phyloP scores from a whole-genome alignment of 2,329 filamentous ascomycete genomes.

The Thelonectria olida region DNA sequence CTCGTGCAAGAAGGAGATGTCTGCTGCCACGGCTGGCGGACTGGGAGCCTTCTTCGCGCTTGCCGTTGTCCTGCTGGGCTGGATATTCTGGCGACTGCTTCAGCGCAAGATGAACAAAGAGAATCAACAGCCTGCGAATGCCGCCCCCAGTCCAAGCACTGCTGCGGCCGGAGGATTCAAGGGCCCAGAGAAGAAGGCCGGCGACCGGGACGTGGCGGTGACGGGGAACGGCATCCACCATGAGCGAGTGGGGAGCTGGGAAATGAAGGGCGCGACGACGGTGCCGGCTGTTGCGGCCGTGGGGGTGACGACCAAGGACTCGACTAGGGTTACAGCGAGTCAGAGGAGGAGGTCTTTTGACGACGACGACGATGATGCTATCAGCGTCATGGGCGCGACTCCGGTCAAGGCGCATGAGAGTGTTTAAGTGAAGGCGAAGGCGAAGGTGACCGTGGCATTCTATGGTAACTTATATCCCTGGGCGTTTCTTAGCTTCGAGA shows the following conservation, averaged over 20 bases:
- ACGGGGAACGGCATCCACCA: conserved; percentile 51
- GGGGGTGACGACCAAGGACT: conserved; percentile 37
- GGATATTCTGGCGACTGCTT: too few species aligned
- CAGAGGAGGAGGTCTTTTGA: conserved; percentile 32
- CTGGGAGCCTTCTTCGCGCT: neutral
- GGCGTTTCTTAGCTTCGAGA: neutral
- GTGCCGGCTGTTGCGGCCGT: conserved; percentile 22
- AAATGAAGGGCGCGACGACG: conserved; percentile 45
- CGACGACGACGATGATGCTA: conserved; percentile 43
- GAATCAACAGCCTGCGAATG: neutral
- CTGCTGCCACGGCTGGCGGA: too few species aligned
- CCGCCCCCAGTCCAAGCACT: conserved; percentile 12
- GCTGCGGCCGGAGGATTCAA: conserved; percentile 51
- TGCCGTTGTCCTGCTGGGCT: too few species aligned
- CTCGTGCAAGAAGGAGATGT: too few species aligned
- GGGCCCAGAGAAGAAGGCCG: conserved; percentile 54
- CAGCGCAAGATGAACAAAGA: too few species aligned
- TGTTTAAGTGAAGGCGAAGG: conserved; percentile 40
- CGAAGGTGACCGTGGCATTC: too few species aligned
- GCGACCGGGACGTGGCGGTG: conserved; percentile 54
- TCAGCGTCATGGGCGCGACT: conserved; percentile 47
- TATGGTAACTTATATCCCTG: neutral
- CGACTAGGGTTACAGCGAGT: conserved; percentile 10
- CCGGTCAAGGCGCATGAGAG: conserved; percentile 52
- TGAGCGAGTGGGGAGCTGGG: conserved; percentile 61